Conservation (phyloP, 106 monocot genomes). For the Dendrobium officinale region DNA sequence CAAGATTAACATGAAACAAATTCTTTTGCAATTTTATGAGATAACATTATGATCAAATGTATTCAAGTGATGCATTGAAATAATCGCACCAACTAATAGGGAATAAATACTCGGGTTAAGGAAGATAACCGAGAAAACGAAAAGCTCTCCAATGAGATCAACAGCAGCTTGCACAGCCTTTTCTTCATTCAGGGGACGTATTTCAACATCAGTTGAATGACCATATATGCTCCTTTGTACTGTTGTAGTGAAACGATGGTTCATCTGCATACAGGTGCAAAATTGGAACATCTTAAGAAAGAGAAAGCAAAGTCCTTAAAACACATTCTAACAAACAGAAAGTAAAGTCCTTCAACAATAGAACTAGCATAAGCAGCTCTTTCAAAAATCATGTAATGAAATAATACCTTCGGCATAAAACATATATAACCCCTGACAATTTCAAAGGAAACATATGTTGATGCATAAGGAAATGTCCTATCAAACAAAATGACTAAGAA, state of each 20-base stretch:
- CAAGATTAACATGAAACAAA: not conserved
- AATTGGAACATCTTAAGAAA: not conserved
- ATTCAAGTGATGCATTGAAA: not conserved
- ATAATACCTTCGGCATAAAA: not conserved
- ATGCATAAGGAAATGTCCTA: not conserved
- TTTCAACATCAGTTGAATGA: constrained; percentile 65
- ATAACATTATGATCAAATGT: not conserved
- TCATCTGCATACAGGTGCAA: constrained; percentile 25
- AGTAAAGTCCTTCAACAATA: not conserved
- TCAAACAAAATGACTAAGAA: not conserved
- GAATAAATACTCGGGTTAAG: not conserved
- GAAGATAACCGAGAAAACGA: constrained; percentile 30
- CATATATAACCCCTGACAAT: not conserved
- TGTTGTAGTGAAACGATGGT: constrained; percentile 66
- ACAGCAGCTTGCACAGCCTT: constrained; percentile 67
- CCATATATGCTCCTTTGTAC: constrained; percentile 67
- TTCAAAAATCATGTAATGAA: not conserved
- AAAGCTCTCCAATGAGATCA: constrained; percentile 28
- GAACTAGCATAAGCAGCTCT: not conserved
- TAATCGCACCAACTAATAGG: not conserved
- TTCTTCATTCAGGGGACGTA: constrained; percentile 75
- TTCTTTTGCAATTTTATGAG: not conserved
- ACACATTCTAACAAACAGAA: not conserved
- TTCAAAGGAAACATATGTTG: not conserved
- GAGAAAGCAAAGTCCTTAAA: not conserved